Evolutionary conservation across 2,329 filamentous ascomycete genomes (phyloP), one percentile per base, ranked within the genome.

Genomic region (Dactylellina cionopaga): DNA sequence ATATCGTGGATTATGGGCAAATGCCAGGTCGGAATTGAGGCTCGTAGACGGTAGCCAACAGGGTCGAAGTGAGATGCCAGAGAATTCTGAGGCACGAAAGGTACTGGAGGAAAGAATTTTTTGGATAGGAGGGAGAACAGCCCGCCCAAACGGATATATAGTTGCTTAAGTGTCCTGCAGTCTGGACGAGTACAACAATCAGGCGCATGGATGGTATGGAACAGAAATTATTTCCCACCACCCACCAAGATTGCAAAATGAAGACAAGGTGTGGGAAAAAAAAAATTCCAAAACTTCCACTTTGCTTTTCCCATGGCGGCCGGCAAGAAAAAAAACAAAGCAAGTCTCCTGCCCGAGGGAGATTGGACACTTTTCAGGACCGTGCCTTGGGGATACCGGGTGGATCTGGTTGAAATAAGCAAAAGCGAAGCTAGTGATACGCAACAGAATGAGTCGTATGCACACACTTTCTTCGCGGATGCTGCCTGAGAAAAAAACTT

Each of bases 161-260:
- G 66, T 29, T 69, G 64, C 64, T 69, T 69, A 69, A 69, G 64
- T 71, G 66, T 71, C 64, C 64, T 69, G 64, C 64, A 69, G 64
- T 71, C 49, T 41, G 41, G 31, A 24, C 22, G 27, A 63, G 56
- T 55, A 39, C 66, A 71, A 46, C 63, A 51, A 59, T 52, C 46
- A 59, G 55, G 52, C 58, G 46, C 64, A 69, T 60, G n/a, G n/a
- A 47, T 52, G 54, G 55, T 64, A 56, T 71, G 66, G 58, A 41
- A 44, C 49, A 62, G 27, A 63, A 49, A 71, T 70, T 71, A 71
- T 71, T 68, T 56, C 55, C 49, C 59, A 58, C 54, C 54, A 43
- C 46, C 46, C 46, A 43, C 59, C 47, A 58, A 55, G 29, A 46
- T 70, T 63, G 39, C 49, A 70, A 56, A 55, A 55, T 64, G 43